A percentile compares a stretch with the other conserved stretches of the same genome.
These are phyloP conservation scores for Suillus spraguei DNA, from an alignment of 768 basidiomycete genomes.

Conservation along the genomic window DNA sequence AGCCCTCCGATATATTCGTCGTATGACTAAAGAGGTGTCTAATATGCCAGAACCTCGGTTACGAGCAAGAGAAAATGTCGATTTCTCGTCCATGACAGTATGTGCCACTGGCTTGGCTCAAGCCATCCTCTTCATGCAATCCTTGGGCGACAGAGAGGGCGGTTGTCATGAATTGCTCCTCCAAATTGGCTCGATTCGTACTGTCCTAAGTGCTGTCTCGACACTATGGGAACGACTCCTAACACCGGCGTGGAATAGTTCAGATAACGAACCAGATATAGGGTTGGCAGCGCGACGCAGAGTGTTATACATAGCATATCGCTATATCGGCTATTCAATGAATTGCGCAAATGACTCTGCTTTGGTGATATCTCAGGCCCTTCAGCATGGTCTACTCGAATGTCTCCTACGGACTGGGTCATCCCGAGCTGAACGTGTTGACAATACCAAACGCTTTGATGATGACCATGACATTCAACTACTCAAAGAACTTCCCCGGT, in stretches of 20 bases:
- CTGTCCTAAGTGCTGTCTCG: constrained; percentile 1
- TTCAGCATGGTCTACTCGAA: constrained; percentile 10
- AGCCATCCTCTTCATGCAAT: constrained; percentile 9
- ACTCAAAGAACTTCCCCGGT: constrained; percentile 9
- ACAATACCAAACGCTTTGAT: constrained; percentile 8
- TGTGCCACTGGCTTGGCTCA: constrained; percentile 10
- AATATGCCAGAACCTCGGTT: constrained; percentile 4
- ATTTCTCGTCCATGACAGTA: constrained; percentile 10
- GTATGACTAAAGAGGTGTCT: constrained; percentile 10
- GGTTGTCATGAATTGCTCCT: constrained; percentile 9
- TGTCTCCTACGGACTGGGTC: constrained; percentile 9
- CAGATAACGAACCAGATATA: constrained; percentile 11
- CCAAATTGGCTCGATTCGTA: constrained; percentile 10
- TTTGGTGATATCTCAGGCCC: constrained; percentile 2
- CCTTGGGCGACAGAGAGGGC: not conserved
- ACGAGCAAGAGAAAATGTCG: constrained; percentile 4
- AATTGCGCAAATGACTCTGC: constrained; percentile 10
- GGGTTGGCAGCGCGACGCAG: constrained; percentile 10
- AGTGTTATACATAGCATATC: constrained; percentile 10
- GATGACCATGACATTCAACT: constrained; percentile 11
- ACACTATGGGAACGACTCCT: constrained; percentile 8
- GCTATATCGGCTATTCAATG: constrained; percentile 12
- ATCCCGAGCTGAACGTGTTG: constrained; percentile 1
- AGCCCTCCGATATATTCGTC: constrained; percentile 12
- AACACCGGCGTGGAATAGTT: constrained; percentile 6